phyloP scores from a whole-genome alignment of 2,329 filamentous ascomycete species.

The Volutella citrinella region DNA sequence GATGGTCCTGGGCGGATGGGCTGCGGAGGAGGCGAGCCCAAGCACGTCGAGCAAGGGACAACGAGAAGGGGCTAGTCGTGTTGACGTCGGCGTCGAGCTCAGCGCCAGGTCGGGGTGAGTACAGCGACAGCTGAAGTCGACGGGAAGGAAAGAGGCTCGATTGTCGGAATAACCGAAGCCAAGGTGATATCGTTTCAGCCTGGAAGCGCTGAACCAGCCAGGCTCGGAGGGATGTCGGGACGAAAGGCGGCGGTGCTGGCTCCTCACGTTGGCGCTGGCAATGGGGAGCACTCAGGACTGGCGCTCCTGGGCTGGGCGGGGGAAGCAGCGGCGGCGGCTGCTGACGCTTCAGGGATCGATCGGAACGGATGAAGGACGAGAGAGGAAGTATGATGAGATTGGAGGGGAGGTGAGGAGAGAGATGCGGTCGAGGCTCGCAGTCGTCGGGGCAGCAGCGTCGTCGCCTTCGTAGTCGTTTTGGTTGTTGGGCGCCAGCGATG shows the following conservation, averaged over 20 bases:
- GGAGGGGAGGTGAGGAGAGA: conserved; percentile 6
- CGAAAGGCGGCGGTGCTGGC: conserved; percentile 12
- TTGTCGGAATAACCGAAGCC: no score
- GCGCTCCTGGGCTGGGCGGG: conserved; percentile 15
- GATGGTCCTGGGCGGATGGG: conserved; percentile 14
- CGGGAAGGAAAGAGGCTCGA: no score
- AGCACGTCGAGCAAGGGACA: conserved; percentile 3
- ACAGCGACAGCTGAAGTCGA: no score
- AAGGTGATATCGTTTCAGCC: no score
- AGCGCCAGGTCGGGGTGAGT: no score
- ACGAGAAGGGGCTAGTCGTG: no score
- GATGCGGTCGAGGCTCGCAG: not conserved
- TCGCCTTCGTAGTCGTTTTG: conserved; percentile 18
- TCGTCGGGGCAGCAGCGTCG: conserved; percentile 15
- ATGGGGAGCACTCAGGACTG: not conserved
- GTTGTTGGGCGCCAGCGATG: conserved; percentile 23
- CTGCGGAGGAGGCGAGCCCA: no score
- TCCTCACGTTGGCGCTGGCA: not conserved
- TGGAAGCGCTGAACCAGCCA: conserved; percentile 29
- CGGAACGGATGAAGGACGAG: not conserved
- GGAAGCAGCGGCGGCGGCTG: no score
- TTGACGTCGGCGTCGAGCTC: no score
- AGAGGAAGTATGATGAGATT: not conserved
- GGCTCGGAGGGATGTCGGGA: conserved; percentile 22
- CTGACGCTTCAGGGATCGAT: no score